Base-by-base conservation (phyloP, 2,329 filamentous ascomycete species). In the Sclerotiophoma versabilis region DNA sequence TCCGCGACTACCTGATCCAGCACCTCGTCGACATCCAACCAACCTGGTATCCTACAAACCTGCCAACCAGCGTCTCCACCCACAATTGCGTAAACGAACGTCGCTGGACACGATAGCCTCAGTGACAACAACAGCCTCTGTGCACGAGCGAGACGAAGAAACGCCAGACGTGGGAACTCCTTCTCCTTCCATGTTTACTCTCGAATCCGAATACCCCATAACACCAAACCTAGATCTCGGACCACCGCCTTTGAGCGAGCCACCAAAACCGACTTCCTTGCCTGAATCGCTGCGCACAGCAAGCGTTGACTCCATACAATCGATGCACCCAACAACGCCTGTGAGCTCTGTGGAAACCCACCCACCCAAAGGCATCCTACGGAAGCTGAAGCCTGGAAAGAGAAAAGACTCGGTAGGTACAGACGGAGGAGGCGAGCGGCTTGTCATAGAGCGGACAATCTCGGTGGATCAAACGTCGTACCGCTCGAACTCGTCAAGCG, bases 401-500 rank as follows among this genome's bases (percentile, higher is more conserved):
- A 42, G 30, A 9, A 56, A 47, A 14, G 42, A 51, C 6, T 50
- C 41, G 15, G 14, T 37, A 1, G 34, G 58, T 27, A 29, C 58
- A 37, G 55, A 37, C 25, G 45, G 57, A 58, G 43, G 61, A 61
- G 32, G 44, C 58, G 10, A 53, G 47, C 59, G 59, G 23, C 57
- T 72, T 2, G 51, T 68, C 15, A 75, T 76, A 46, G 59, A 72
- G 29, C 71, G 70, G 41, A 70, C 65, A 15, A 61, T 68, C 15
- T 72, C 69, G 7, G 50, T 76, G 29, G 68, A 73, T 36, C 72
- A 75, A 37, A 62, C 60, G 14, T 75, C 70, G 34, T 60, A 71
- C 38, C 70, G 63, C 25, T 64, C 67, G 11, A 65, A 54, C 38
- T 66, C 68, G 14, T 66, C 65, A 14, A 60, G 56, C 33, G 66